Percentiles rank a stretch among this genome's conserved stretches.
These are phyloP conservation scores for Neurospora sublineolata DNA, from an alignment of 495 filamentous ascomycete species.

Conservation along the genomic window DNA sequence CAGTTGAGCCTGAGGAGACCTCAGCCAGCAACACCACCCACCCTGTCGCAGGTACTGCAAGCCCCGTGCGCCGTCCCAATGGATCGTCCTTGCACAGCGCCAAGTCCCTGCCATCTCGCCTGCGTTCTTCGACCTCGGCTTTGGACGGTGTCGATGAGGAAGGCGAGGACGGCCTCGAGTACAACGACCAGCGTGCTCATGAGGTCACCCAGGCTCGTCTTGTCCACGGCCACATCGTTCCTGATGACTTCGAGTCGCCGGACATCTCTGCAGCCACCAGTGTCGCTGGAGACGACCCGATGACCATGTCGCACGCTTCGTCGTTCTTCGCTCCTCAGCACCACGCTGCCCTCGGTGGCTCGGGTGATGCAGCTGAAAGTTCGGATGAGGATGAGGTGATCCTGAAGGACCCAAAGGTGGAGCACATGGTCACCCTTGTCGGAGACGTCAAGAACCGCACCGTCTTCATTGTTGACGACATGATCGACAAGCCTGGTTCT, in stretches of 20 bases:
- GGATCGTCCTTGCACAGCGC: constrained; percentile 8
- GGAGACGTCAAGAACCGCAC: constrained; percentile 78
- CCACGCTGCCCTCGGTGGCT: constrained; percentile 63
- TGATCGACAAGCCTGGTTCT: constrained; percentile 93
- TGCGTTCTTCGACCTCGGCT: constrained; percentile 26
- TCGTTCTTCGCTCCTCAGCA: constrained; percentile 42
- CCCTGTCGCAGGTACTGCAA: constrained; percentile 25
- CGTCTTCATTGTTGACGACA: constrained; percentile 93
- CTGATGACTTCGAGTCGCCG: constrained; percentile 81
- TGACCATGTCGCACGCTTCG: constrained; percentile 44
- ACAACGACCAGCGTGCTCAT: constrained; percentile 73
- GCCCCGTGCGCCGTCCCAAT: constrained; percentile 23
- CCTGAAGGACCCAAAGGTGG: constrained; percentile 58
- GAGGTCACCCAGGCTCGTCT: constrained; percentile 88
- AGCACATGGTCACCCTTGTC: constrained; percentile 92
- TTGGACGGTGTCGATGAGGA: constrained; percentile 37
- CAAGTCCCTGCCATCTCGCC: constrained; percentile 13
- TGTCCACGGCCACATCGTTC: constrained; percentile 92
- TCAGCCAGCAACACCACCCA: constrained; percentile 7
- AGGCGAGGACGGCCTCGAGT: constrained; percentile 47
- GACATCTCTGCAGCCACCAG: constrained; percentile 49
- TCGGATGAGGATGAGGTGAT: constrained; percentile 86
- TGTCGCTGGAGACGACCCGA: constrained; percentile 45
- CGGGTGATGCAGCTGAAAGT: constrained; percentile 62
- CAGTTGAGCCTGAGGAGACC: background rate